A percentile compares a stretch with the other conserved stretches of the same genome.
These are phyloP conservation scores for Haplosporangium gracile DNA, from an alignment of 192 early-diverging fungal species.

Conservation along the genomic window DNA sequence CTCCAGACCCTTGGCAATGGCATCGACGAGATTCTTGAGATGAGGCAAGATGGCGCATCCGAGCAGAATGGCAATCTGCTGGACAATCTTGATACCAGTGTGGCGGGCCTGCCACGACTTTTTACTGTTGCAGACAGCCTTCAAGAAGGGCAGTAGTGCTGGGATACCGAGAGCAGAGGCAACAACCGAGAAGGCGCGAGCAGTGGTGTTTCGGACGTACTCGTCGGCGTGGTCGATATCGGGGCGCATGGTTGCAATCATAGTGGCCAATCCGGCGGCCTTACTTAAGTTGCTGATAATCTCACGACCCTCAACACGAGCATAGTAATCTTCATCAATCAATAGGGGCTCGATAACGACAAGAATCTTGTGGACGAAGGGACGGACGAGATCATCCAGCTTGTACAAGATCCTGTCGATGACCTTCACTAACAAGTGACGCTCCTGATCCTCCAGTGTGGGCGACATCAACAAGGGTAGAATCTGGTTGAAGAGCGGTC, in stretches of 20 bases:
- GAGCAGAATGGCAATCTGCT: slow-evolving; percentile 96
- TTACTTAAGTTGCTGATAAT: slow-evolving; percentile 98
- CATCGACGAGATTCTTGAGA: slow-evolving; percentile 91
- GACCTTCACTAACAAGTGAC: slow-evolving; percentile 98
- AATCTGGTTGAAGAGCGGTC: slow-evolving; percentile 96
- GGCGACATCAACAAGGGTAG: slow-evolving; percentile 96
- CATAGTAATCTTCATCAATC: slow-evolving; percentile 98
- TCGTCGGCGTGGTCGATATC: slow-evolving; percentile 99
- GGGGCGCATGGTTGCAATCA: slow-evolving; percentile 99
- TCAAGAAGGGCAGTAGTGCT: slow-evolving; percentile 93
- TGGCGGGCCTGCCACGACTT: slow-evolving; percentile 99
- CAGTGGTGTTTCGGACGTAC: slow-evolving; percentile 98
- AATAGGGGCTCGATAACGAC: slow-evolving; percentile 98
- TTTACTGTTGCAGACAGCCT: slow-evolving; percentile 94
- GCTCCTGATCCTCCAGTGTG: slow-evolving; percentile 98
- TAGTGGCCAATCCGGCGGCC: slow-evolving; percentile 96
- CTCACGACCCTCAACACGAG: slow-evolving; percentile 96
- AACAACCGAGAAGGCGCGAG: slow-evolving; percentile 97
- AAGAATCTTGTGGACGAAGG: slow-evolving; percentile 98
- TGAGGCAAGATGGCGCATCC: slow-evolving; percentile 97
- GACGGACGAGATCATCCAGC: slow-evolving; percentile 95
- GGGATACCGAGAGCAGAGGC: slow-evolving; percentile 97
- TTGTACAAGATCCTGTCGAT: slow-evolving; percentile 97
- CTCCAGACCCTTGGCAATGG: slow-evolving; percentile 90
- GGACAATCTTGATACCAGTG: slow-evolving; percentile 97